Base-by-base conservation (phyloP, 2,329 filamentous ascomycete genomes). In the Teratosphaeria destructans region DNA sequence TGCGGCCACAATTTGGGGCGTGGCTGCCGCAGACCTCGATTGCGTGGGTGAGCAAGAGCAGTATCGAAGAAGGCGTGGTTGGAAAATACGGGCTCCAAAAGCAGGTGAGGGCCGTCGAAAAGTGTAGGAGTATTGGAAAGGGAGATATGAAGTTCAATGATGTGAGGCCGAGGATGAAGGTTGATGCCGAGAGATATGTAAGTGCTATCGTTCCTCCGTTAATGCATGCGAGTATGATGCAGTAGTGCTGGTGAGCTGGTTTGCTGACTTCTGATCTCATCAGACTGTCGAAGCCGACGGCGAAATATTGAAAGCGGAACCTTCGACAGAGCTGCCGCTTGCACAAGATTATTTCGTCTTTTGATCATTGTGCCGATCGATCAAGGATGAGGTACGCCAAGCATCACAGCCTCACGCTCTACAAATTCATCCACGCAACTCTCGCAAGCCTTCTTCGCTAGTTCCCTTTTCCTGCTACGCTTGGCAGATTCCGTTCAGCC, bases 151-250 rank as follows among this genome's bases (percentile, higher is more conserved):
- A 79, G 68, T 2, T 75, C 76, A 61, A 74, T 76, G 65, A 79
- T 76, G 14, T 75, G 75, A 90, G 85, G 83, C 93, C 93, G 14
- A 84, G 81, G 76, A 96, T 97, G 89, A 85, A 79, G 68, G 92
- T 97, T 61, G 92, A 97, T 73, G 89, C 93, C 5, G 93, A 97
- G 80, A 86, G 83, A 69, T 97, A 96, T 77, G 77, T 81, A 66
- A 76, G 79, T 77, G n/a, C 35, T 43, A 29, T n/a, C 56, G 26
- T 14, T n/a, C 43, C 34, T 53, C 6, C 27, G 59, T n/a, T 43
- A 6, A 43, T 37, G 3, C 59, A 59, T 32, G 29, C 4, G 29
- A 32, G 29, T 32, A 32, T 32, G 29, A 32, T 32, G 29, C 29
- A 32, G 29, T 7, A 32, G 29, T 32, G 29, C 32, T 54, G 26